These are phyloP conservation scores for Aureobasidium sp. DNA, from an alignment of 2,329 filamentous ascomycete species.

Conservation along the genomic window DNA sequence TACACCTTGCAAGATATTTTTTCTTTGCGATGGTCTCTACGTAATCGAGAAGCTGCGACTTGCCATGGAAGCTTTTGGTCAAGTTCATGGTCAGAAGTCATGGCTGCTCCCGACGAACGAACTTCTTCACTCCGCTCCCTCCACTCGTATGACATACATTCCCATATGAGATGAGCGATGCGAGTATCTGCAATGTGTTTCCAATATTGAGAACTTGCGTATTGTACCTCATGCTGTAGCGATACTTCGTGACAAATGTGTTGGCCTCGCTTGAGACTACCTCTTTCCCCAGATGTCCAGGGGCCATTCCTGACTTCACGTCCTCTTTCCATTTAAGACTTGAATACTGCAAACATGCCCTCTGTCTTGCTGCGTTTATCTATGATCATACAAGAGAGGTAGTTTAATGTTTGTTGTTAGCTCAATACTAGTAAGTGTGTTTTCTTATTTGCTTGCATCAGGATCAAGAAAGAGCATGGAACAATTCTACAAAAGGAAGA, in stretches of 20 bases:
- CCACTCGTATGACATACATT: neutral
- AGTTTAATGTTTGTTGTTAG: too few species aligned
- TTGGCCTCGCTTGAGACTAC: neutral
- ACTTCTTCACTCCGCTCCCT: neutral
- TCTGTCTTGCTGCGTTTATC: neutral
- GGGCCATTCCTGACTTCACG: neutral
- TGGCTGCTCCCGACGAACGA: neutral
- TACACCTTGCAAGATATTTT: neutral
- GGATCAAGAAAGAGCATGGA: neutral
- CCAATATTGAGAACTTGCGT: neutral
- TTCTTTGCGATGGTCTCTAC: slow-evolving; percentile 13
- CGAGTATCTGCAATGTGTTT: too few species aligned
- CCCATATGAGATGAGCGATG: too few species aligned
- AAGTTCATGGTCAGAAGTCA: neutral
- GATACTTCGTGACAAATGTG: neutral
- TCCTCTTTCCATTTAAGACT: neutral
- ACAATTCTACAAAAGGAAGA: neutral
- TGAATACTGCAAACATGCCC: neutral
- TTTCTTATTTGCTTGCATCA: neutral
- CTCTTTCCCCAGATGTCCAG: neutral
- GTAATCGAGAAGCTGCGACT: slow-evolving; percentile 2
- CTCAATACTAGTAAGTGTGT: neutral
- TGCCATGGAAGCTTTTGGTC: neutral
- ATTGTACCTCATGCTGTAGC: neutral
- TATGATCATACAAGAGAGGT: neutral